Evolutionary conservation across 1,139 yeast genomes (phyloP).

Genomic region (Suhomyces guaymorum): DNA sequence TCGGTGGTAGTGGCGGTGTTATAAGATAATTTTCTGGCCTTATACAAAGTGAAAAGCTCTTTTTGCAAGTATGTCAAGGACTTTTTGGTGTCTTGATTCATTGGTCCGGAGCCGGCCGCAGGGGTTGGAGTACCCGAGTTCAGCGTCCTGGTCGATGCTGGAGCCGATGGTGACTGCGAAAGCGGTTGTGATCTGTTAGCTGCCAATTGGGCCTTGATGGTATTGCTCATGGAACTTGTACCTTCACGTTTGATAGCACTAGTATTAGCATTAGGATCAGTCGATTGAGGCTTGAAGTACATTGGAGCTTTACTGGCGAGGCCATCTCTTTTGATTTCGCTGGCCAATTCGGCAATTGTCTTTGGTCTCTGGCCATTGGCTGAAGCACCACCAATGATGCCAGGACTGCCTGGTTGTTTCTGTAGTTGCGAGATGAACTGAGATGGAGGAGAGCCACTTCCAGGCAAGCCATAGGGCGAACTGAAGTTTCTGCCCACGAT

Average conservation of each 20-base stretch:
- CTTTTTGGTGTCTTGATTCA: constrained; percentile 61
- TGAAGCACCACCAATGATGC: not conserved
- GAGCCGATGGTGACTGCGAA: constrained; percentile 11
- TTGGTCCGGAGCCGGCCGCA: constrained; percentile 20
- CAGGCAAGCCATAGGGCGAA: constrained; percentile 29
- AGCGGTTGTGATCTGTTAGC: constrained; percentile 43
- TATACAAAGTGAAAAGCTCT: constrained; percentile 67
- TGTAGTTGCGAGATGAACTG: constrained; percentile 28
- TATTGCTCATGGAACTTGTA: constrained; percentile 11
- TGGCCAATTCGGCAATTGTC: constrained; percentile 57
- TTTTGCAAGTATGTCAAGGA: constrained; percentile 70
- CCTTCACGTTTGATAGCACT: constrained; percentile 1
- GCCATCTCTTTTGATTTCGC: constrained; percentile 51
- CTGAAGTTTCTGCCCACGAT: constrained; percentile 29
- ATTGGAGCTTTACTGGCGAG: constrained; percentile 34
- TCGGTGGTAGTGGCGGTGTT: constrained; percentile 76
- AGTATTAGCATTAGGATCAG: constrained; percentile 10
- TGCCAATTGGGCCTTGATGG: constrained; percentile 55
- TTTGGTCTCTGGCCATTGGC: constrained; percentile 31
- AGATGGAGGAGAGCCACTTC: constrained; percentile 21
- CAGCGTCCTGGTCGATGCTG: constrained; percentile 7
- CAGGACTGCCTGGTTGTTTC: constrained; percentile 14
- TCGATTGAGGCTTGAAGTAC: constrained; percentile 34
- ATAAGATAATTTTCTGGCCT: constrained; percentile 63
- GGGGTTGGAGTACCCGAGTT: constrained; percentile 21